These are phyloP conservation scores for Penicillium sumatraense DNA, from an alignment of 2,329 filamentous ascomycete species.

Conservation along the genomic window DNA sequence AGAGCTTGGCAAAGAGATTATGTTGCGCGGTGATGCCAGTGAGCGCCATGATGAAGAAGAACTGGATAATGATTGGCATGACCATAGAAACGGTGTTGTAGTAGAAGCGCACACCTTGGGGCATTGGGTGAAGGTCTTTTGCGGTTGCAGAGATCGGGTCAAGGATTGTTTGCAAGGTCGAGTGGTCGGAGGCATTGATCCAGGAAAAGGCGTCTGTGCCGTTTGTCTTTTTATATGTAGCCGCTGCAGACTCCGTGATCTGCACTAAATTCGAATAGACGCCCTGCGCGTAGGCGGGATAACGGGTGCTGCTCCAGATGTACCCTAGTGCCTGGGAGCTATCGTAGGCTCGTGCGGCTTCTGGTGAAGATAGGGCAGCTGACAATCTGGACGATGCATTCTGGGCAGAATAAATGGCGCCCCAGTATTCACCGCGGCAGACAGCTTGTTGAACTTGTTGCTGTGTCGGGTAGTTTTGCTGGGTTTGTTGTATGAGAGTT, in stretches of 20 bases:
- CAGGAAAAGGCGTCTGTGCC: constrained; percentile 30
- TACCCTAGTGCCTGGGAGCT: constrained; percentile 36
- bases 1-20: constrained; percentile 37
- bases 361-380: constrained; percentile 35
- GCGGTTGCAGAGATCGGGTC: constrained; percentile 38
- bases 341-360: constrained; percentile 33
- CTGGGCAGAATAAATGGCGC: constrained; percentile 25
- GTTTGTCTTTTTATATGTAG: constrained; percentile 39
- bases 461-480: background rate
- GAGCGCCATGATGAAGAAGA: constrained; percentile 51
- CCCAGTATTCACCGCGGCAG: constrained; percentile 32
- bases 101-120: constrained; percentile 45
- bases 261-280: constrained; percentile 35
- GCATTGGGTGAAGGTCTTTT: constrained; percentile 45
- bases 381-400: constrained; percentile 39
- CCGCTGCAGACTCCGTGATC: constrained; percentile 30
- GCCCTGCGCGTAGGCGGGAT: constrained; percentile 38
- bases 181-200: constrained; percentile 27
- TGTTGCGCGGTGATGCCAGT: constrained; percentile 46
- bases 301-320: constrained; percentile 47
- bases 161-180: constrained; percentile 37
- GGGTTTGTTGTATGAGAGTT: constrained; percentile 4
- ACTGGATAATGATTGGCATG: constrained; percentile 50
- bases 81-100: constrained; percentile 51
- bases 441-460: constrained; percentile 12